phyloP scores from a whole-genome alignment of 169 alveolate genomes.

The Toxoplasma gondii region DNA sequence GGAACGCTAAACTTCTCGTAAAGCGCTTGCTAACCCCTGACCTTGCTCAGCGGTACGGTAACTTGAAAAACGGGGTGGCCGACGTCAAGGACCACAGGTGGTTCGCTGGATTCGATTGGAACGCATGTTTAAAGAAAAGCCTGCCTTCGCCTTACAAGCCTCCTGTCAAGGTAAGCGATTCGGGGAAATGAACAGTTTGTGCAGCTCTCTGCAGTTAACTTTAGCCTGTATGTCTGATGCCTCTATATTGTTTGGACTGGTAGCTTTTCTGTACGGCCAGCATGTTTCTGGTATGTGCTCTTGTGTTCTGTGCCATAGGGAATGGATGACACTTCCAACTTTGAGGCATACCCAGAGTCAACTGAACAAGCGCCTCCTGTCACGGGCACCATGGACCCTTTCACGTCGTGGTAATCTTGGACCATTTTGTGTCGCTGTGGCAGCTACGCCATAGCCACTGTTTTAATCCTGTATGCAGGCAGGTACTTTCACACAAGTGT shows the following conservation, averaged over 20 bases:
- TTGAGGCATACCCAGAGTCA: slow-evolving; percentile 87
- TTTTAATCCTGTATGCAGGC: neutral
- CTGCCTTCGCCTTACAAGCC: slow-evolving; percentile 81
- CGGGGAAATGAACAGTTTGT: slow-evolving; percentile 44
- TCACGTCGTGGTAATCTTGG: slow-evolving; percentile 83
- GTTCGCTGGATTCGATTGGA: slow-evolving; percentile 83
- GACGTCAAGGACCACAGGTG: slow-evolving; percentile 90
- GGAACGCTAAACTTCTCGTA: slow-evolving; percentile 87
- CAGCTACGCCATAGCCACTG: neutral
- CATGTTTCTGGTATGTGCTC: neutral
- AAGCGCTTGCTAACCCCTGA: slow-evolving; percentile 89
- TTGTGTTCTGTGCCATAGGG: slow-evolving; percentile 20
- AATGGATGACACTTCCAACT: slow-evolving; percentile 81
- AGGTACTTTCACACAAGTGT: neutral
- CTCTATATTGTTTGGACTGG: neutral
- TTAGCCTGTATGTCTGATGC: neutral
- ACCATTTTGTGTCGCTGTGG: neutral
- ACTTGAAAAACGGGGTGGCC: slow-evolving; percentile 86
- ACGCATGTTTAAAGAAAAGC: slow-evolving; percentile 66
- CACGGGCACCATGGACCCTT: slow-evolving; percentile 86
- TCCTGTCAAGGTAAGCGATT: slow-evolving; percentile 71
- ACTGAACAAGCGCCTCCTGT: slow-evolving; percentile 84
- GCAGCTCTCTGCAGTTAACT: neutral
- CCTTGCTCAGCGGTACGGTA: slow-evolving; percentile 90
- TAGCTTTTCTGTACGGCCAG: neutral